Base-by-base conservation (phyloP, 495 filamentous ascomycete species). In the Pseudoneurospora amorphoporcata region DNA sequence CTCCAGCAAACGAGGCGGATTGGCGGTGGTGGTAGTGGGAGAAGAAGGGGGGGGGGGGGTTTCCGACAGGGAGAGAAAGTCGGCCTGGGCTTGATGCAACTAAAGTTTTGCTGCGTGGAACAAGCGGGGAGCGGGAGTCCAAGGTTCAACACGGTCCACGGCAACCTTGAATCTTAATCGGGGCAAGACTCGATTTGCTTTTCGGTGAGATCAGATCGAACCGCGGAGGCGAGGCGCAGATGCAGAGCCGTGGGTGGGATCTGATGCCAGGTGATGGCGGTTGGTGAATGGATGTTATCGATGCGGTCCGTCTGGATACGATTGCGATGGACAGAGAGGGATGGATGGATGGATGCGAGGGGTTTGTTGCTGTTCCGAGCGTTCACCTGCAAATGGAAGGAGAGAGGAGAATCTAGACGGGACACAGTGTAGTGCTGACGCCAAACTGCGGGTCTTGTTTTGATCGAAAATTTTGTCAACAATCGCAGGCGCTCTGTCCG, bases 31-130 rank as follows among this genome's bases (percentile, higher is more conserved):
- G 69, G 71, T 75, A 69, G 71, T 75, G 69, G 70, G 72, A 73
- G 58, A 71, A 73, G 61, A 74, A n/a, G n/a, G n/a, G 45, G 78
- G 76, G 75, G 23, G 23, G 76, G 78, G 77, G 78, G 75, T 72
- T 75, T 71, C 47, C 35, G 77, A 72, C 75, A 72, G 75, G 70
- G 72, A 69, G 70, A 74, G 77, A 79, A 77, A 73, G 76, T 76
- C 72, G 74, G 73, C 70, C 53, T 65, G 53, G 14, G 73, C 69
- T 72, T 72, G 73, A 75, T 75, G 75, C 74, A 77, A 76, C 79
- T 74, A 79, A 79, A 79, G 75, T 81, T 69, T 78, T 80, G 79
- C 53, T 65, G 53, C 79, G 75, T 77, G 78, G 75, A 77, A 76
- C 79, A 77, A 80, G 77, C 78, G 78, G 79, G 79, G 77, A 74